Evolutionary conservation across 176 grass and related monocot genomes (phyloP).

Genomic region (Poa annua): DNA sequence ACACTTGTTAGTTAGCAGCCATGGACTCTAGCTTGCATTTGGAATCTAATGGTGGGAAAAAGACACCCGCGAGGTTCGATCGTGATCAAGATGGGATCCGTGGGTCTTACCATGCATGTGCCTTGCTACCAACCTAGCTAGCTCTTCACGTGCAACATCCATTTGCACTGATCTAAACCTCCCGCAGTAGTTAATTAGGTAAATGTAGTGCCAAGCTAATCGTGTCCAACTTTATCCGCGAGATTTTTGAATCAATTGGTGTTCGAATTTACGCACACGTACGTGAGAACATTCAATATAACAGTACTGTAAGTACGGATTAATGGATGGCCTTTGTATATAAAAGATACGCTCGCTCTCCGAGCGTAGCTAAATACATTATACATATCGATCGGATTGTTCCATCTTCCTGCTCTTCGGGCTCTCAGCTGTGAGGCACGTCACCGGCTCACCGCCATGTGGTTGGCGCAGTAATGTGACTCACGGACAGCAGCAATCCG

Average conservation of each 20-base stretch:
- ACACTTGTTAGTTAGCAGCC: not conserved
- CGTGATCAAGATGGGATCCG: constrained; percentile 40
- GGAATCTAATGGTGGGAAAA: constrained; percentile 51
- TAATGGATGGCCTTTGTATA: not conserved
- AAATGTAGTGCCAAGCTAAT: no score
- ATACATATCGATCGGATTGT: not conserved
- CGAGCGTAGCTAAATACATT: not conserved
- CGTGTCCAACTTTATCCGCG: no score
- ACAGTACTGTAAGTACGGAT: no score
- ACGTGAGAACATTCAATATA: no score
- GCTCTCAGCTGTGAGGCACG: constrained; percentile 23
- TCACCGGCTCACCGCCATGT: constrained; percentile 57
- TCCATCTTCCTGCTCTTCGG: no score
- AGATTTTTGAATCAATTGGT: no score
- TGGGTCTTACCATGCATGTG: constrained; percentile 15
- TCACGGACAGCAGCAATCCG: not conserved
- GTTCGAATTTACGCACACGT: no score
- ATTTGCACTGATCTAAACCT: no score
- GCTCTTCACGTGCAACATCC: no score
- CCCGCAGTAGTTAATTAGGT: no score
- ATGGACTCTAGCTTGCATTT: not conserved
- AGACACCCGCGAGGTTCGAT: constrained; percentile 26
- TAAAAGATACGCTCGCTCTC: not conserved
- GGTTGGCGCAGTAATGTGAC: constrained; percentile 42
- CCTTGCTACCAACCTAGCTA: constrained; percentile 20